Base-by-base conservation (phyloP, 371 early-diverging fungal species). In the Mucor racemosus region DNA sequence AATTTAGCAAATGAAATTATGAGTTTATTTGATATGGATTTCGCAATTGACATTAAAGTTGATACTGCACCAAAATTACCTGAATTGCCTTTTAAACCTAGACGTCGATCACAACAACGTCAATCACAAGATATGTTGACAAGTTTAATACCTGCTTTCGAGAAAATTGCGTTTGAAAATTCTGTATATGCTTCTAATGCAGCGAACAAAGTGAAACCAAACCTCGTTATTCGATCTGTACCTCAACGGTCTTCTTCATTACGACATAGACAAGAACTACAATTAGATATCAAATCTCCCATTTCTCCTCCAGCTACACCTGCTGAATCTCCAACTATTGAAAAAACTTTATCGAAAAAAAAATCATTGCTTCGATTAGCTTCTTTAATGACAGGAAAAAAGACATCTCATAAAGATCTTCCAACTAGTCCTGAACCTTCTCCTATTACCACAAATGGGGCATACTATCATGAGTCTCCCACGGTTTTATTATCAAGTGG, bases 11-110 rank as follows among this genome's bases (percentile, higher is more conserved):
- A 74, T 38, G 84, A 84, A 50, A 69, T 84, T 35, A 84, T 81
- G 79, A 79, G 72, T 44, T 56, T 84, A 34, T 84, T 84, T 69
- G 81, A 84, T 66, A 84, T 84, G 84, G 84, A 84, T 19, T 84
- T 84, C 40, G 68, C 76, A 15, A 72, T 83, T 15, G 84, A 83
- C 60, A 78, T 81, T 15, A 73, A 79, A 19, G 62, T 78, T 2
- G 71, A 74, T 42, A 76, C 78, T 13, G 77, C 79, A 5, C 81
- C 80, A 7, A 74, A 72, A 50, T 71, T 78, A 56, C 84, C 79
- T 10, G 78, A 77, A 42, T 63, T 80, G 39, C 74, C 80, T 21
- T 72, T 72, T 26, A 72, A 58, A 39, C 64, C 48, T 6, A 44
- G 48, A 33, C 42, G 59, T 62, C 57, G 46, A 54, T 66, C 66